Conservation (phyloP, 768 basidiomycete genomes). For the Daedalea quercina region DNA sequence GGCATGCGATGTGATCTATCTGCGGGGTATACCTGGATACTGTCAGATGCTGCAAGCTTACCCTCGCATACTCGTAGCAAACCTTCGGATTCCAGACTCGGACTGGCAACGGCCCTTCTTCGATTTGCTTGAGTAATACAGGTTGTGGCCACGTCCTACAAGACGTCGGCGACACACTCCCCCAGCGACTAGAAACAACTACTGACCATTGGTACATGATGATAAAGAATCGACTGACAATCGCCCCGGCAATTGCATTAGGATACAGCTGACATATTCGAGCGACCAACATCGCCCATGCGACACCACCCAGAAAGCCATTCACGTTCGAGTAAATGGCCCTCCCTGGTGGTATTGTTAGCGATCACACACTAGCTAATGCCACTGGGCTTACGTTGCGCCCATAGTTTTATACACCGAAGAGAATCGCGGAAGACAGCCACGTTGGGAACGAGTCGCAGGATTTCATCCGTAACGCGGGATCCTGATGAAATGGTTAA, state of each 20-base stretch:
- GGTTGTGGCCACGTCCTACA: conserved; percentile 96
- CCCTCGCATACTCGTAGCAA: conserved; percentile 5
- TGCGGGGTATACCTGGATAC: conserved; percentile 73
- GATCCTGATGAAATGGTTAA: conserved; percentile 51
- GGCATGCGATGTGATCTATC: conserved; percentile 98
- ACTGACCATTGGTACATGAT: conserved; percentile 95
- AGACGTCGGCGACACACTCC: conserved; percentile 6
- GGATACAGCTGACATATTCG: conserved; percentile 99
- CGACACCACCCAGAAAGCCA: conserved; percentile 96
- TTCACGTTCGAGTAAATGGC: conserved; percentile 98
- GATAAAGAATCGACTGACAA: conserved; percentile 96
- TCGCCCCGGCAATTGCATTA: conserved; percentile 87
- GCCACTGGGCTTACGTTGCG: conserved; percentile 60
- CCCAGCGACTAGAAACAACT: background rate
- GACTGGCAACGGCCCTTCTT: conserved; percentile 88
- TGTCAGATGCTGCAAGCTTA: background rate
- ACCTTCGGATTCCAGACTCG: conserved; percentile 98
- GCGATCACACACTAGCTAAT: background rate
- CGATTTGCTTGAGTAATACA: conserved; percentile 94
- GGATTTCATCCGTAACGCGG: conserved; percentile 91
- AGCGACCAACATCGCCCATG: conserved; percentile 98
- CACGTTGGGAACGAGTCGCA: conserved; percentile 91
- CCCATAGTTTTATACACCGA: conserved; percentile 97
- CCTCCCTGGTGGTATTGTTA: conserved; percentile 46
- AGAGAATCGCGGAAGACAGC: conserved; percentile 91